phyloP scores from a whole-genome alignment of 139 green algal genomes.

The Ettlia oleoabundans region DNA sequence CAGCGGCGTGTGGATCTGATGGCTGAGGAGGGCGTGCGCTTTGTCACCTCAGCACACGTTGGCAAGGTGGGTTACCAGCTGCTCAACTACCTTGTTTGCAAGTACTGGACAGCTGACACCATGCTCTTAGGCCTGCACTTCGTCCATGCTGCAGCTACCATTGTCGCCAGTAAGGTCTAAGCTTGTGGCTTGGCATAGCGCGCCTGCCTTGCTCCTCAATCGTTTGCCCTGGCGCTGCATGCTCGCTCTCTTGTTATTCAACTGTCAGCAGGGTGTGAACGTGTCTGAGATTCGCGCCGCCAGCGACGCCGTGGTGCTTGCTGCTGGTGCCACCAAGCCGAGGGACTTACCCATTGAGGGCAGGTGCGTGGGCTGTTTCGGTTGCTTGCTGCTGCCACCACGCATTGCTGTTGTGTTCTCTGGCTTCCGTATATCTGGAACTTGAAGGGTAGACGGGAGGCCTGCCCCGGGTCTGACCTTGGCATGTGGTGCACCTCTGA shows the following conservation, averaged over 20 bases:
- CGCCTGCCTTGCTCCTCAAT: no score
- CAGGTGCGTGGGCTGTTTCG: conserved; percentile 2
- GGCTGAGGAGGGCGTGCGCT: conserved; percentile 87
- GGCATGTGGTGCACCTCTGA: not conserved
- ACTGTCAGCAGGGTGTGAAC: conserved; percentile 62
- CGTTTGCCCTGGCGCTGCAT: no score
- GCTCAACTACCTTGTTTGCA: no score
- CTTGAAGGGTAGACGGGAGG: no score
- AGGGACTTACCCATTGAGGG: conserved; percentile 89
- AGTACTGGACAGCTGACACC: no score
- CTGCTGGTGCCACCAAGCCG: conserved; percentile 91
- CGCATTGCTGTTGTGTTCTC: no score
- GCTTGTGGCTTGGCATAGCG: no score
- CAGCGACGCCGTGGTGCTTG: conserved; percentile 89
- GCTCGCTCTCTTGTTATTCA: no score
- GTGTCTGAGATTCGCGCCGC: conserved; percentile 57
- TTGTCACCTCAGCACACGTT: conserved; percentile 83
- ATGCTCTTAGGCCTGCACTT: no score
- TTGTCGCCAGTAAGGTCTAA: not conserved
- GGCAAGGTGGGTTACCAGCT: conserved; percentile 44
- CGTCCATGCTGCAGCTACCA: not conserved
- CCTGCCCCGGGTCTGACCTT: not conserved
- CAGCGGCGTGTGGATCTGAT: conserved; percentile 96
- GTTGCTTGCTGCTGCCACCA: not conserved
- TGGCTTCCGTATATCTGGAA: no score